Percentiles rank a stretch among this genome's conserved stretches.
These are phyloP conservation scores for Naegleria gruberi DNA, from an alignment of 208 protist species.

Conservation along the genomic window DNA sequence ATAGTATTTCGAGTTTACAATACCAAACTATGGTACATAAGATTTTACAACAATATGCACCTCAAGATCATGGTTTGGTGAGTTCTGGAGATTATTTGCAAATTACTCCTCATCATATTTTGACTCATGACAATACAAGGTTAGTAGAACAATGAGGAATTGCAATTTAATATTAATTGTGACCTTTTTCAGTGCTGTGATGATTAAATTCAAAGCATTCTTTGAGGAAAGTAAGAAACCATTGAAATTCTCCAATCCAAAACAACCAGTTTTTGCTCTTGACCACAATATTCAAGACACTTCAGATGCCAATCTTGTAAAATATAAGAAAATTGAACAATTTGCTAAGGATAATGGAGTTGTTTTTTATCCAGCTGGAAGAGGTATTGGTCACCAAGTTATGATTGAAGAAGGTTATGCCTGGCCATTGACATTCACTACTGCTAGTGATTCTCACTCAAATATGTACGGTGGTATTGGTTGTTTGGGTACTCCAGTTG, in stretches of 20 bases:
- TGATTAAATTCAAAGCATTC: slow-evolving; percentile 46
- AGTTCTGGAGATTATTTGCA: slow-evolving; percentile 46
- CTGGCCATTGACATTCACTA: slow-evolving; percentile 43
- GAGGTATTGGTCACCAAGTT: slow-evolving; percentile 56
- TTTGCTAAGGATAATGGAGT: slow-evolving; percentile 45
- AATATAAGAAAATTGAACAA: slow-evolving; percentile 48
- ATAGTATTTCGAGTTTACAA: no score
- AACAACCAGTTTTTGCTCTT: slow-evolving; percentile 54
- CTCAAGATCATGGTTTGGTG: slow-evolving; percentile 10
- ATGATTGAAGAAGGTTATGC: slow-evolving; percentile 63
- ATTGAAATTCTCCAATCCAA: slow-evolving; percentile 31
- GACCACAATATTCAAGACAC: slow-evolving; percentile 64
- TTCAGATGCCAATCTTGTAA: slow-evolving; percentile 45
- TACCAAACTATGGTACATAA: slow-evolving; percentile 45
- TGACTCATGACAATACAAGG: slow-evolving; percentile 47
- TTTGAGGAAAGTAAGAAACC: slow-evolving; percentile 23
- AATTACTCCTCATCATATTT: slow-evolving; percentile 48
- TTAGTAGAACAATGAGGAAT: not conserved
- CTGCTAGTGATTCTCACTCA: slow-evolving; percentile 54
- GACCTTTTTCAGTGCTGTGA: slow-evolving; percentile 47
- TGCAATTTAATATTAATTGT: not conserved
- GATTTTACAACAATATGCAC: slow-evolving; percentile 39
- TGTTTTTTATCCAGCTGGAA: slow-evolving; percentile 51
- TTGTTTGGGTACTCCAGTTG: slow-evolving; percentile 57
- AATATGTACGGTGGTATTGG: slow-evolving; percentile 62